Percentiles rank a stretch among this genome's conserved stretches.
Conservation (phyloP, 192 early-diverging fungal species). For the Kappamyces sp. region DNA sequence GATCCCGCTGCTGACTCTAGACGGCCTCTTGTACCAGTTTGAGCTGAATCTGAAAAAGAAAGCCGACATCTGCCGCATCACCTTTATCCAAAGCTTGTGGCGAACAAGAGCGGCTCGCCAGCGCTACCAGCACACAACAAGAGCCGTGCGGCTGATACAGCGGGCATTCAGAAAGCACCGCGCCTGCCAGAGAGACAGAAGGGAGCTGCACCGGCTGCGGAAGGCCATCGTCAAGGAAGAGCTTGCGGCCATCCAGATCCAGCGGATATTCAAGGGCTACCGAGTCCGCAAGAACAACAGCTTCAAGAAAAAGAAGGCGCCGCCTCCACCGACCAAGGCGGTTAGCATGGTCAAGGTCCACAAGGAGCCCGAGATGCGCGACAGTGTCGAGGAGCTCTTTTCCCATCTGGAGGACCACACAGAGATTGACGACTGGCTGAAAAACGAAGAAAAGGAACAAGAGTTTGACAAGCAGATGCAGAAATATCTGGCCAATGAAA, state of each 20-base stretch:
- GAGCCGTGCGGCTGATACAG: background rate
- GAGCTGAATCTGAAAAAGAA: background rate
- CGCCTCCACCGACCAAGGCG: too few relatives aligned
- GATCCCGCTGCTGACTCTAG: constrained; percentile 3
- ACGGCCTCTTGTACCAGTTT: constrained; percentile 6
- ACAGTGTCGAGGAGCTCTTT: too few relatives aligned
- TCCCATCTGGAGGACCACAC: background rate
- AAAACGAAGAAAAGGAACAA: constrained; percentile 1
- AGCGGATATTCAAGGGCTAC: too few relatives aligned
- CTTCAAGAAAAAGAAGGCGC: too few relatives aligned
- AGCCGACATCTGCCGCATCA: background rate
- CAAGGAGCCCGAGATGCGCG: too few relatives aligned
- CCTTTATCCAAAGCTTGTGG: constrained; percentile 7
- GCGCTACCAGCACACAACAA: background rate
- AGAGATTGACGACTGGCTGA: constrained; percentile 14
- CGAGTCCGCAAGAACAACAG: too few relatives aligned
- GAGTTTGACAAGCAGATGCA: constrained; percentile 14
- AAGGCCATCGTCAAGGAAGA: too few relatives aligned
- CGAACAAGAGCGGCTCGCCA: constrained; percentile 2
- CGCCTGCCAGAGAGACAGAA: constrained; percentile 7
- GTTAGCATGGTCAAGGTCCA: too few relatives aligned
- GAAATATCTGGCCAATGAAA: constrained; percentile 14
- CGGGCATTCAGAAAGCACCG: background rate
- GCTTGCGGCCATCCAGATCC: too few relatives aligned
- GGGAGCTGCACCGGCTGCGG: background rate